Evolutionary conservation across 495 filamentous ascomycete species (phyloP).

Genomic region (Aspergillus biplanus): DNA sequence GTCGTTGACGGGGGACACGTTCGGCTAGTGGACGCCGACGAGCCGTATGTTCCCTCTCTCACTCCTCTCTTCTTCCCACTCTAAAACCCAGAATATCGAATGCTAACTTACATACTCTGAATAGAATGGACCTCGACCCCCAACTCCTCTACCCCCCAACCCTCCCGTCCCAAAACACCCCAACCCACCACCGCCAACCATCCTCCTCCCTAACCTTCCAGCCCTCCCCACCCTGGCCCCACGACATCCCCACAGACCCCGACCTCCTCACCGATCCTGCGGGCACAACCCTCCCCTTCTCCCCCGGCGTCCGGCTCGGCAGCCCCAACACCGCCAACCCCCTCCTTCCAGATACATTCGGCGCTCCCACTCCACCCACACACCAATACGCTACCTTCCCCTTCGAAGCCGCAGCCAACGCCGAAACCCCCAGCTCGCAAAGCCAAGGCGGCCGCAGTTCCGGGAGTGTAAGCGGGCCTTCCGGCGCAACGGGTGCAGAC

Average conservation of each 20-base stretch:
- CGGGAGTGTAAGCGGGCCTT: neutral
- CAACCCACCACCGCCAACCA: conserved; percentile 1
- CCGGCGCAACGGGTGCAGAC: conserved; percentile 18
- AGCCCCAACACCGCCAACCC: conserved; percentile 21
- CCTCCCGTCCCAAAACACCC: conserved; percentile 33
- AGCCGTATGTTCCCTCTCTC: conserved; percentile 23
- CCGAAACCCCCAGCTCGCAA: conserved; percentile 39
- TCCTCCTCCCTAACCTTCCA: conserved; percentile 22
- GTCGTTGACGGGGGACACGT: conserved; percentile 58
- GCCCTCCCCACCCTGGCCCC: conserved; percentile 21
- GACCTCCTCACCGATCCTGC: conserved; percentile 13
- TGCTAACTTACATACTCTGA: neutral
- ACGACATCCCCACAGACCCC: conserved; percentile 21
- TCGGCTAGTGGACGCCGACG: conserved; percentile 56
- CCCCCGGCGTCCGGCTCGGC: neutral
- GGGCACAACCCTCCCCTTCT: neutral
- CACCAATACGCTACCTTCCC: conserved; percentile 52
- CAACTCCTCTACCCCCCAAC: conserved; percentile 26
- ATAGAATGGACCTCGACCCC: conserved; percentile 16
- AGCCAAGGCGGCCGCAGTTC: conserved; percentile 2
- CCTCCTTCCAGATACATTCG: conserved; percentile 11
- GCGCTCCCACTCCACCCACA: conserved; percentile 33
- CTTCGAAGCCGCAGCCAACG: conserved; percentile 38
- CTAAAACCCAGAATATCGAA: too few relatives aligned
- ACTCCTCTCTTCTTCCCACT: too few relatives aligned